phyloP scores from a whole-genome alignment of 169 alveolate genomes.

The Cryptosporidium sp. region DNA sequence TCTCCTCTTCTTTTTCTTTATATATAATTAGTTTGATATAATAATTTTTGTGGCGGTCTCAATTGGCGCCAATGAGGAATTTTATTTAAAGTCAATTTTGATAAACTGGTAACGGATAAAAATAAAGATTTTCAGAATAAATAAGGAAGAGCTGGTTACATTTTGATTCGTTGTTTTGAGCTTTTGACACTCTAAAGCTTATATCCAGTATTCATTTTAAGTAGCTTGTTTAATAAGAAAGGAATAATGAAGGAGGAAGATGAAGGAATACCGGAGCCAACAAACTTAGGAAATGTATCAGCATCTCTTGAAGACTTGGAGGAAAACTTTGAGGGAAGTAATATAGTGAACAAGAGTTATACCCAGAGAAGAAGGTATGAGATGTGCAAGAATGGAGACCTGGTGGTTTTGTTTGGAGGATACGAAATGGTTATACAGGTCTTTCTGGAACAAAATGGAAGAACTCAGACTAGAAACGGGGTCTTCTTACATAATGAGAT shows the following conservation, averaged over 20 bases:
- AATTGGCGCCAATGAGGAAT: not conserved
- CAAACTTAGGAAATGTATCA: not conserved
- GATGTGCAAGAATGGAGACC: slow-evolving; percentile 58
- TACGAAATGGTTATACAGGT: slow-evolving; percentile 53
- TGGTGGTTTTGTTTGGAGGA: slow-evolving; percentile 65
- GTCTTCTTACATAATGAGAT: slow-evolving; percentile 52
- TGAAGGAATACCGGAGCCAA: not conserved
- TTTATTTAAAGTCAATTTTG: slow-evolving; percentile 5
- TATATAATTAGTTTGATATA: not conserved
- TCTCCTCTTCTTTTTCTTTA: not conserved
- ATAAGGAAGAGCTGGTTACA: not conserved
- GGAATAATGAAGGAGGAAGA: not conserved
- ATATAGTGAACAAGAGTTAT: not conserved
- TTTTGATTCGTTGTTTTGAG: not conserved
- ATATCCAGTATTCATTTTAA: not conserved
- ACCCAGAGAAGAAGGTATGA: slow-evolving; percentile 18
- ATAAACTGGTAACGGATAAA: not conserved
- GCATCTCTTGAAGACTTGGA: not conserved
- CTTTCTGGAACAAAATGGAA: slow-evolving; percentile 3
- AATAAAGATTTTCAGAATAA: not conserved
- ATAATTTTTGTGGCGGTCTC: not conserved
- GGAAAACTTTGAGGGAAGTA: not conserved
- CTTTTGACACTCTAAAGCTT: not conserved
- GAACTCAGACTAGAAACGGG: slow-evolving; percentile 47
- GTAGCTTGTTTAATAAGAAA: not conserved